Evolutionary conservation across 1,284 basidiomycete genomes (phyloP), one percentile per base, ranked within the genome.

Genomic region (Uromyces viciae-fabae): DNA sequence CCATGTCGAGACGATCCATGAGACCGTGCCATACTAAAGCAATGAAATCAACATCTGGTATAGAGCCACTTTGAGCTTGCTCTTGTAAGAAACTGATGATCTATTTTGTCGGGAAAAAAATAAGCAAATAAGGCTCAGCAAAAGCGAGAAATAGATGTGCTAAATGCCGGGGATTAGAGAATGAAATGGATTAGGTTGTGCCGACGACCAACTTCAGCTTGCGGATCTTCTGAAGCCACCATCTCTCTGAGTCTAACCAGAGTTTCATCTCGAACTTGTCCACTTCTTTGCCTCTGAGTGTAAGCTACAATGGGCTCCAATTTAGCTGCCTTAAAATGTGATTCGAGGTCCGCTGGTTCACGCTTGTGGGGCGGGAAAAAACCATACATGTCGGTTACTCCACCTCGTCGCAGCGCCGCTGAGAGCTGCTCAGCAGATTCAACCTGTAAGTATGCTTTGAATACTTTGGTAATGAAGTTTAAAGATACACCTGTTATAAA

Each of bases 21-120:
- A 97, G 89, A 46, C 93, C 94, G 83, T 92, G 91, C 93, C 94
- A 98, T 85, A 96, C 91, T 87, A 94, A 94, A 81, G 91, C 89
- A 80, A 94, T 89, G 80, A 97, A 89, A 84, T 98, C 95, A 14
- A 89, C 87, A 81, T 95, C 93, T 3, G 93, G 91, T 62, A 96
- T 90, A 17, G 86, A 84, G 79, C 82, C 82, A 38, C 81, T 80
- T 40, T 82, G 78, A 46, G 72, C 90, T 82, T 89, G 90, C 62
- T 87, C 84, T 85, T 91, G 92, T 87, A 97, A 90, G 81, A 90
- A 88, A 62, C 89, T 87, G 83, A 94, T 88, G 84, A 95, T 92
- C 93, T 94, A 83, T n/a, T n/a, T n/a, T n/a, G 14, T 40, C 22
- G 15, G 15, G 25, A 72, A 19, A 69, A 25, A 31, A n/a, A 78